These are phyloP conservation scores for Amniculicola lignicola DNA, from an alignment of 495 filamentous ascomycete species.

Conservation along the genomic window DNA sequence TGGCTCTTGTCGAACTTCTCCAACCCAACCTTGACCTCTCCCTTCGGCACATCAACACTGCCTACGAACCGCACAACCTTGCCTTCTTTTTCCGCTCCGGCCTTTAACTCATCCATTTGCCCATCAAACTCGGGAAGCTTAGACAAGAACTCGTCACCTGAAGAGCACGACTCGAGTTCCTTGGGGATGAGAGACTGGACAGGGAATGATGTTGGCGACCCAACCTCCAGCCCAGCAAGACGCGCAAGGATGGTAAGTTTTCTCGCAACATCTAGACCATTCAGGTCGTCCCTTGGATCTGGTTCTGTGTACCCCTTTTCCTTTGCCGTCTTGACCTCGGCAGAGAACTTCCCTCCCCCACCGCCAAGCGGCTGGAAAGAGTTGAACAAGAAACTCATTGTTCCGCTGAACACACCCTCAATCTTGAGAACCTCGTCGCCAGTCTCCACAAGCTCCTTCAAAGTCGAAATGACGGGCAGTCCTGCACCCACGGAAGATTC, in stretches of 20 bases:
- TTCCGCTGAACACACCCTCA: constrained; percentile 95
- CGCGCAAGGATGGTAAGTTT: constrained; percentile 93
- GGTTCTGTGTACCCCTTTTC: constrained; percentile 96
- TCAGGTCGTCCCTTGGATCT: constrained; percentile 91
- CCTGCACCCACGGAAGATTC: constrained; percentile 91
- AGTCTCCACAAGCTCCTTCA: constrained; percentile 84
- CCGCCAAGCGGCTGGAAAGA: constrained; percentile 60
- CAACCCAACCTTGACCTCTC: constrained; percentile 80
- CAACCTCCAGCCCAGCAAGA: constrained; percentile 70
- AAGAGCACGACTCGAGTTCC: constrained; percentile 69
- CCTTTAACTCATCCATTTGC: constrained; percentile 79
- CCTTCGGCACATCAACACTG: constrained; percentile 74
- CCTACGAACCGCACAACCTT: constrained; percentile 95
- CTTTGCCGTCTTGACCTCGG: constrained; percentile 84
- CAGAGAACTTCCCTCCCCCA: constrained; percentile 69
- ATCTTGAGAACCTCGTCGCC: constrained; percentile 84
- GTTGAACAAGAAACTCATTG: constrained; percentile 96
- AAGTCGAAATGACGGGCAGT: constrained; percentile 83
- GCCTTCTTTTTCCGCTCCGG: constrained; percentile 70
- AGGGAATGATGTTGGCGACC: constrained; percentile 78
- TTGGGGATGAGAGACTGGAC: constrained; percentile 87
- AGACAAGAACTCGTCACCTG: constrained; percentile 77
- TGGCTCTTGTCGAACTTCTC: constrained; percentile 61
- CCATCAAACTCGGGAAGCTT: constrained; percentile 72
- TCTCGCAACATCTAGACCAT: constrained; percentile 93